Base-by-base conservation (phyloP, 108 stramenopile species). In the Aurantiochytrium sp. region DNA sequence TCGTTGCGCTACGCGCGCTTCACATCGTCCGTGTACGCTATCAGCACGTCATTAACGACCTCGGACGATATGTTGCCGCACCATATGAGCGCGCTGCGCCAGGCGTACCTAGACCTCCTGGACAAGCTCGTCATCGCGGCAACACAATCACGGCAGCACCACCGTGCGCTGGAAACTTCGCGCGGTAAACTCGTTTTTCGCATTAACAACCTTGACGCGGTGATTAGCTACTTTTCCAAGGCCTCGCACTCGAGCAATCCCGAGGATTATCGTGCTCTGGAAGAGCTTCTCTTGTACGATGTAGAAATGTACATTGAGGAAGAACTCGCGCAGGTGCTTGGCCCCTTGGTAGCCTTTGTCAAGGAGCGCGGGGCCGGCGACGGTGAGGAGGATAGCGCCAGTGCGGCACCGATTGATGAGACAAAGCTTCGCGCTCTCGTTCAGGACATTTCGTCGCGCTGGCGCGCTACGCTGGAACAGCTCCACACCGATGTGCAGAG, bases 261-360 rank as follows among this genome's bases (percentile, higher is more conserved):
- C 28, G 94, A 96, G 43, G 97, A 97, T 69, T 98, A 99, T 89
- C 94, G 97, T 55, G 96, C 95, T 72, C 93, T 98, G 87, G 94
- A 95, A 55, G 98, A 98, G 87, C 87, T 95, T 25, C 92, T 99
- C 5, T 93, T 95, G 87, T 92, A 93, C 57, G 97, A 98, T 88
- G 92, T 97, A 59, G 98, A 98, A 90, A 89, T 96, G 43, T 99
- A 99, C 93, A 98, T 98, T 4, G 99, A 99, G 91, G 98, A 99
- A 90, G 95, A 97, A 47, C 91, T 98, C 53, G 93, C 93, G 19
- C 94, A 95, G 60, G 94, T 93, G n/a, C 98, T 97, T 92, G 96
- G 96, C 43, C 95, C 96, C 73, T 94, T 99, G 94, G 97, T 99
- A 91, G 96, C 96, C 12, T 99, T 98, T 91, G 97, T 99, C 21